Evolutionary conservation across 176 grass and related monocot genomes (phyloP).

Genomic region (Musa itinerans): DNA sequence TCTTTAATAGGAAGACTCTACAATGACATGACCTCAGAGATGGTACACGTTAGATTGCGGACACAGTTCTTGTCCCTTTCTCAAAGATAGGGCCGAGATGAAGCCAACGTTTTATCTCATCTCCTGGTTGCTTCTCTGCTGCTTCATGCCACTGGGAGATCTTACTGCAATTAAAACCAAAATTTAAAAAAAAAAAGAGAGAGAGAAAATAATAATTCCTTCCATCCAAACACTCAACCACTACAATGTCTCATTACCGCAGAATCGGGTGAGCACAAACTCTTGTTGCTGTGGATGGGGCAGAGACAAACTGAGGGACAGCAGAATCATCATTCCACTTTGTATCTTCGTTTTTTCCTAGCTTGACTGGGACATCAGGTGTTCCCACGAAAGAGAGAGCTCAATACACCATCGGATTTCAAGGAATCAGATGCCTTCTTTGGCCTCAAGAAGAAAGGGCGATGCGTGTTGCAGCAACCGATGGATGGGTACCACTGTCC

Average conservation of each 20-base stretch:
- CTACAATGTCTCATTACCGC: background rate
- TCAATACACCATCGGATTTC: background rate
- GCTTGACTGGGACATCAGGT: background rate
- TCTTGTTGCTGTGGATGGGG: background rate
- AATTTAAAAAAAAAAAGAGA: no score
- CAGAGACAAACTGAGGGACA: background rate
- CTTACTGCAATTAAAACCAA: no score
- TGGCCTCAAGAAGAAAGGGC: no score
- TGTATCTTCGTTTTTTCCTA: no score
- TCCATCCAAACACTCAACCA: background rate
- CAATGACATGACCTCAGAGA: slow-evolving; percentile 1
- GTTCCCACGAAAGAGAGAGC: background rate
- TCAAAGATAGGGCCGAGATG: no score
- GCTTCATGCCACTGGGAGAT: no score
- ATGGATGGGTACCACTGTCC: no score
- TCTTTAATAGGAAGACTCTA: background rate
- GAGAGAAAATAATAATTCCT: no score
- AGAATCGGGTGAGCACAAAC: background rate
- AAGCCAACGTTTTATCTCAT: no score
- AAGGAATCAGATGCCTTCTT: background rate
- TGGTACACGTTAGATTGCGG: background rate
- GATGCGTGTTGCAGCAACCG: no score
- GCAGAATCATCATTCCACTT: background rate
- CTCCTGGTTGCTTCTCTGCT: background rate
- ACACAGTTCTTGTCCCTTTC: background rate